Percentiles rank a stretch among this genome's conserved stretches.
phyloP scores from a whole-genome alignment of 2,329 filamentous ascomycete species.

The Colletotrichum chrysophilum region DNA sequence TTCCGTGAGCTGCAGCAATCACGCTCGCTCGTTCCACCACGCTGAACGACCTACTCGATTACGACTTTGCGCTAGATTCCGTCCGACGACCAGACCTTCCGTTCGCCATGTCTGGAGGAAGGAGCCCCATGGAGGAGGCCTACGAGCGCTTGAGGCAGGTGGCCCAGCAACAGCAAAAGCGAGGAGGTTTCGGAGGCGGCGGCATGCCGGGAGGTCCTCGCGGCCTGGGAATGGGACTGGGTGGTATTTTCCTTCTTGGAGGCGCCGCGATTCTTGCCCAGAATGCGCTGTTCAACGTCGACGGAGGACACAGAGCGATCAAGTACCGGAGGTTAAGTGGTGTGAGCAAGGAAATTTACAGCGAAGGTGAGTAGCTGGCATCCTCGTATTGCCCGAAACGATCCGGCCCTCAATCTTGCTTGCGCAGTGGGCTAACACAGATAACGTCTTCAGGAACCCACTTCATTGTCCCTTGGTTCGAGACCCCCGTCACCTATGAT shows the following conservation, averaged over 20 bases:
- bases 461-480: constrained; percentile 93
- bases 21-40: background rate
- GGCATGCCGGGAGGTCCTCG: constrained; percentile 42
- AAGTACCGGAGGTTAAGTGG: constrained; percentile 94
- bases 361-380: constrained; percentile 70
- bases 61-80: background rate
- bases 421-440: background rate
- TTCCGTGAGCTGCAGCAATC: background rate
- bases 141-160: constrained; percentile 56
- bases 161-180: constrained; percentile 44
- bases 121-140: constrained; percentile 53
- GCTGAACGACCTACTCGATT: background rate
- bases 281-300: constrained; percentile 79
- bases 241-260: constrained; percentile 47
- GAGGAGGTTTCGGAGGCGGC: constrained; percentile 44
- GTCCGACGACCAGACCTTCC: background rate
- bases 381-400: background rate
- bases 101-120: constrained; percentile 22
- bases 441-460: constrained; percentile 73
- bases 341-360: constrained; percentile 96
- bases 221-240: constrained; percentile 43
- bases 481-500: constrained; percentile 96
- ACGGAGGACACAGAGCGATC: constrained; percentile 98
- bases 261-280: constrained; percentile 58
- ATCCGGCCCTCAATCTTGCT: background rate